phyloP scores from a whole-genome alignment of 2,329 filamentous ascomycete species.

The Gnomoniopsis sp. region DNA sequence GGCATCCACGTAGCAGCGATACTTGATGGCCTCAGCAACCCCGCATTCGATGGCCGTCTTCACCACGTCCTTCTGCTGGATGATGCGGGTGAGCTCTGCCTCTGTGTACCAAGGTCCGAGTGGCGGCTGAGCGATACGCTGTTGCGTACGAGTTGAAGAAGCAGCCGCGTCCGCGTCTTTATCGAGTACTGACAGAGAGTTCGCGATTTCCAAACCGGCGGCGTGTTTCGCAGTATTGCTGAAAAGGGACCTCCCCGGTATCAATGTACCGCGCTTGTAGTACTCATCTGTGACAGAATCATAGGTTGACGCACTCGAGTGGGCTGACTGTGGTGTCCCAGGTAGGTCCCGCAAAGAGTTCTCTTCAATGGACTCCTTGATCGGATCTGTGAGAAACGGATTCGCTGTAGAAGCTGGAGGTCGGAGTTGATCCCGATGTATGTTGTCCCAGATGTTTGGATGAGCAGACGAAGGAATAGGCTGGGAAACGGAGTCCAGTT shows the following conservation, averaged over 20 bases:
- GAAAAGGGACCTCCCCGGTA: constrained; percentile 8
- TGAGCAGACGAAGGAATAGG: neutral
- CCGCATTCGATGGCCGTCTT: constrained; percentile 54
- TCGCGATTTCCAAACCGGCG: neutral
- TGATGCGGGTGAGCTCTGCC: constrained; percentile 12
- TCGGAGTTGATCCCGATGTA: neutral
- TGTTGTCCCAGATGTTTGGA: neutral
- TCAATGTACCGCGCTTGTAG: constrained; percentile 16
- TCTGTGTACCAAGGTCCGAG: constrained; percentile 11
- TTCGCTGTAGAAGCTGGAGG: constrained; percentile 5
- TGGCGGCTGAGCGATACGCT: neutral
- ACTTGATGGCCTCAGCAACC: constrained; percentile 55
- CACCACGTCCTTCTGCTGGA: constrained; percentile 35
- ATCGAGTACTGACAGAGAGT: constrained; percentile 2
- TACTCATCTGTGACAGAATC: constrained; percentile 13
- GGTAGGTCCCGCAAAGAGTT: constrained; percentile 6
- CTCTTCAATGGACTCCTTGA: constrained; percentile 17
- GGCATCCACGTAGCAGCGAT: constrained; percentile 58
- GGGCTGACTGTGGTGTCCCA: constrained; percentile 11
- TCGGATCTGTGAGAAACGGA: constrained; percentile 11
- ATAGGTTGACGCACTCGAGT: constrained; percentile 13
- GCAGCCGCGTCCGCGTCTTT: neutral
- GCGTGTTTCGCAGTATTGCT: neutral
- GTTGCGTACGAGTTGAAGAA: neutral
- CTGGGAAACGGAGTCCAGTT: neutral